Evolutionary conservation across 352 stramenopile genomes (phyloP).

Genomic region (Achlya hypogyna): DNA sequence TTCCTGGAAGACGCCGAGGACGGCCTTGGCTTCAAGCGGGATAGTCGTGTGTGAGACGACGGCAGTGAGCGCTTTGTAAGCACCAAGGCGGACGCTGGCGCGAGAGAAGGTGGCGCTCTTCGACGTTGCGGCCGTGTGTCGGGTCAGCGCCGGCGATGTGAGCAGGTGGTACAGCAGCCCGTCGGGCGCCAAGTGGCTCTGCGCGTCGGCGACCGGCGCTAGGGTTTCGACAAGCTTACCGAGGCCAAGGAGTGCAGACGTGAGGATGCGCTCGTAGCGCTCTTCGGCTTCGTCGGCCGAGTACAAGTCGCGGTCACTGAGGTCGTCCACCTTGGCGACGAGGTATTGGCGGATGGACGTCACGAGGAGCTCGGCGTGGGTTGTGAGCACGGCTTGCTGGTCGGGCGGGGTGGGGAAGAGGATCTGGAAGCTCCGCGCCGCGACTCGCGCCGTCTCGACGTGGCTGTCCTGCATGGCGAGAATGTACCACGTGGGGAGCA

Average conservation of each 20-base stretch:
- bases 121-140: slow-evolving; percentile 41
- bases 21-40: slow-evolving; percentile 39
- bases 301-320: slow-evolving; percentile 1
- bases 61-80: slow-evolving; percentile 47
- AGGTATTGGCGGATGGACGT: not conserved
- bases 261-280: slow-evolving; percentile 47
- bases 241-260: slow-evolving; percentile 47
- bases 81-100: slow-evolving; percentile 50
- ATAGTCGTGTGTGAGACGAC: slow-evolving; percentile 31
- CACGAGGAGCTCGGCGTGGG: not conserved
- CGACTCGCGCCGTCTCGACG: slow-evolving; percentile 37
- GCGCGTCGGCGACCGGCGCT: not conserved
- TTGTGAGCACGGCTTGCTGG: not conserved
- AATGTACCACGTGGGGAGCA: slow-evolving; percentile 65
- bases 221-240: slow-evolving; percentile 44
- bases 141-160: slow-evolving; percentile 48
- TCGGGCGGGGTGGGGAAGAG: slow-evolving; percentile 29
- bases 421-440: slow-evolving; percentile 40
- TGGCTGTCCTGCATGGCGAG: slow-evolving; percentile 73
- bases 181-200: slow-evolving; percentile 24
- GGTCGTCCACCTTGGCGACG: not conserved
- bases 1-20: slow-evolving; percentile 57
- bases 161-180: slow-evolving; percentile 36
- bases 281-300: slow-evolving; percentile 5
- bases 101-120: slow-evolving; percentile 74